Evolutionary conservation across 2,329 filamentous ascomycete genomes (phyloP).

Genomic region (Pseudovirgaria hyperparasitica): DNA sequence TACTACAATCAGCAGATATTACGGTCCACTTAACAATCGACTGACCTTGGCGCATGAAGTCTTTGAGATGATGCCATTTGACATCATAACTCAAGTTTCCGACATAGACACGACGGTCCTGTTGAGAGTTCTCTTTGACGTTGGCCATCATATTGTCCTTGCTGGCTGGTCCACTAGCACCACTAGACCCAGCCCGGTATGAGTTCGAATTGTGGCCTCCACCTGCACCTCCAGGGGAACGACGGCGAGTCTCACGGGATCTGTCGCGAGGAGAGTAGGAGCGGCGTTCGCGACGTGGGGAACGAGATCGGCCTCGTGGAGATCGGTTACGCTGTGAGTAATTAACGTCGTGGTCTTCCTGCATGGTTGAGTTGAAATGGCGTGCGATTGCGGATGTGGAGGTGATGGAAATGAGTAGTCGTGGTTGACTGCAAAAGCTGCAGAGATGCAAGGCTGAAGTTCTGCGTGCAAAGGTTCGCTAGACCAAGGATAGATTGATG

Average conservation of each 20-base stretch:
- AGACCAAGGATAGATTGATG: conserved; percentile 1
- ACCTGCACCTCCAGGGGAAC: conserved; percentile 52
- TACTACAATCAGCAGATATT: too few relatives aligned
- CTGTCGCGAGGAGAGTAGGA: conserved; percentile 52
- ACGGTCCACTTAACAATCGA: too few relatives aligned
- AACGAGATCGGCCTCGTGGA: conserved; percentile 48
- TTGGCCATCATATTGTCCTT: conserved; percentile 95
- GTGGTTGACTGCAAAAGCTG: neutral
- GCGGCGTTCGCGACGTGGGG: conserved; percentile 40
- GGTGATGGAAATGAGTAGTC: neutral
- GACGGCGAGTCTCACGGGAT: conserved; percentile 80
- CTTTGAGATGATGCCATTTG: conserved; percentile 99
- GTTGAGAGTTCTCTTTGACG: conserved; percentile 87
- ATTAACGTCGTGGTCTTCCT: conserved; percentile 21
- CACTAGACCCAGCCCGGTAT: conserved; percentile 38
- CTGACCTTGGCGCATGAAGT: conserved; percentile 99
- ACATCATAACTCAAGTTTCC: conserved; percentile 99
- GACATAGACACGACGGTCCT: conserved; percentile 98
- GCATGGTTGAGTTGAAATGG: conserved; percentile 1
- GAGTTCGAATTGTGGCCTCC: conserved; percentile 47
- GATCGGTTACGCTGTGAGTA: conserved; percentile 39
- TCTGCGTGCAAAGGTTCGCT: conserved; percentile 11
- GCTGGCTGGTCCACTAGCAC: conserved; percentile 64
- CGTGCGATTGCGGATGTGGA: neutral
- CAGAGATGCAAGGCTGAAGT: conserved; percentile 3